Evolutionary conservation across 768 basidiomycete species (phyloP).

Genomic region (Xanthoconium purpureum): DNA sequence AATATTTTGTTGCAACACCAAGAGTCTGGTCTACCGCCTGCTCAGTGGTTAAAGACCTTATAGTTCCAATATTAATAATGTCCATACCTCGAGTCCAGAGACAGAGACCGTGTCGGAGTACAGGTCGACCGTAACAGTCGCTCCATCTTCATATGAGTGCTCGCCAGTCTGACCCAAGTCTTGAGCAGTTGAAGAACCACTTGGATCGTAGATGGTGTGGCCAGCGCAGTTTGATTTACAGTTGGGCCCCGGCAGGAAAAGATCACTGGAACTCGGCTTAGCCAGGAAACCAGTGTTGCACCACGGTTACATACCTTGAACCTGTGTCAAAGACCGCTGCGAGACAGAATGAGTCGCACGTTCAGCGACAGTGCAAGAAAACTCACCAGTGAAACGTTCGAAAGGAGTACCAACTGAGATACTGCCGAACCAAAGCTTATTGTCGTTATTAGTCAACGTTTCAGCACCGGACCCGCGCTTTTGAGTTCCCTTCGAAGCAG

Average conservation of each 20-base stretch:
- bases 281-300: not conserved
- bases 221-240: constrained; percentile 26
- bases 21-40: constrained; percentile 15
- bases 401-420: constrained; percentile 13
- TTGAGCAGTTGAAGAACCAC: constrained; percentile 5
- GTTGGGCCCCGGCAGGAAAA: constrained; percentile 25
- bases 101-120: constrained; percentile 13
- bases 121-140: constrained; percentile 1
- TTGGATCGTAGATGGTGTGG: constrained; percentile 34
- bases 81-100: constrained; percentile 9
- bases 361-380: not conserved
- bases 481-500: not conserved
- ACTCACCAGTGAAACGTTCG: not conserved
- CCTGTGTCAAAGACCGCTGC: constrained; percentile 30
- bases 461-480: not conserved
- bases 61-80: not conserved
- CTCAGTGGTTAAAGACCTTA: no score
- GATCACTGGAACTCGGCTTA: constrained; percentile 17
- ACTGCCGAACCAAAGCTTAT: constrained; percentile 8
- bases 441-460: not conserved
- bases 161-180: not conserved
- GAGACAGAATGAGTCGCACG: not conserved
- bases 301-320: constrained; percentile 13
- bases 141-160: not conserved
- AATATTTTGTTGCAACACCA: constrained; percentile 13